Percentiles rank a stretch among this genome's conserved stretches.
These are phyloP conservation scores for Solidago caesia DNA, from an alignment of 129 eudicot genomes.

Conservation along the genomic window DNA sequence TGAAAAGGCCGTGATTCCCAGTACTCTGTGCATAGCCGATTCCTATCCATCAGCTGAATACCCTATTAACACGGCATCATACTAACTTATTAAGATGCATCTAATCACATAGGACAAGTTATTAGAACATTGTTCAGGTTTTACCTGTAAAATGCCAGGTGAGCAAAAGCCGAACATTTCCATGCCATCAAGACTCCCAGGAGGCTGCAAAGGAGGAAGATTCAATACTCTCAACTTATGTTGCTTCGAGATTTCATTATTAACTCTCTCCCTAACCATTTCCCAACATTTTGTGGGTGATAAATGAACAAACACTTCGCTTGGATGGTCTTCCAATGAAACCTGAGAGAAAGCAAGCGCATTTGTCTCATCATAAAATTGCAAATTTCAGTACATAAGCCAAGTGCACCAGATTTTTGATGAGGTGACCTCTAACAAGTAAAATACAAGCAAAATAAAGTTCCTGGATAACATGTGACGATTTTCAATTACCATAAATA, in stretches of 20 bases:
- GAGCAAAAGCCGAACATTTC: constrained; percentile 97
- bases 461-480: neutral
- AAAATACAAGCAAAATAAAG: constrained; percentile 1
- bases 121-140: neutral
- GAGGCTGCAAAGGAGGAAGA: constrained; percentile 97
- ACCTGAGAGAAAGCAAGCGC: constrained; percentile 45
- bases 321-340: constrained; percentile 62
- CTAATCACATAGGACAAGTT: neutral
- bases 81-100: constrained; percentile 20
- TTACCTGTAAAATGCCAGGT: constrained; percentile 85
- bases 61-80: constrained; percentile 39
- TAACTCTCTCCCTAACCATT: constrained; percentile 85
- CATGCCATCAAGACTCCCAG: constrained; percentile 91
- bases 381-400: neutral
- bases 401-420: neutral
- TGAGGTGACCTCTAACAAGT: neutral
- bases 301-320: constrained; percentile 71
- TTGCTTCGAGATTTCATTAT: constrained; percentile 68
- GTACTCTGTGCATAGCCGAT: constrained; percentile 55
- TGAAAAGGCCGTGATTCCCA: constrained; percentile 75
- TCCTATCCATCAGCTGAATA: constrained; percentile 60
- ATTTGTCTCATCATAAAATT: neutral
- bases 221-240: constrained; percentile 63
- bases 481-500: constrained; percentile 67
- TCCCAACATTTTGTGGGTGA: constrained; percentile 93